Conservation (phyloP, 2,329 filamentous ascomycete species). For the Colletotrichum destructivum region DNA sequence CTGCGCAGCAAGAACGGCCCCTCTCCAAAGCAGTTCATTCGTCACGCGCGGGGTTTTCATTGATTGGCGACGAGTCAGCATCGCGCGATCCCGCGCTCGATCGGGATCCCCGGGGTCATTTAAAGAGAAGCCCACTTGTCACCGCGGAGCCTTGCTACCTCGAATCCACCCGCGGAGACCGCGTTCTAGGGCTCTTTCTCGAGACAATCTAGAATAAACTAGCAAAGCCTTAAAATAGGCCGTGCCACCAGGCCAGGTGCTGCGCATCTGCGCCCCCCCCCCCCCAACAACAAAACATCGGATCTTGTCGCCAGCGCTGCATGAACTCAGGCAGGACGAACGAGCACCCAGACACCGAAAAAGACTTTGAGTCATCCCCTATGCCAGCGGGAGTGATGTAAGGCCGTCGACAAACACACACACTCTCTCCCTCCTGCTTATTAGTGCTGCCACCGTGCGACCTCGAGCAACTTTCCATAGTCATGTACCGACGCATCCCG, state of each 20-base stretch:
- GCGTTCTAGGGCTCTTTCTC: not conserved
- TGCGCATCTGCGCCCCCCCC: not conserved
- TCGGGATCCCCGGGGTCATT: not conserved
- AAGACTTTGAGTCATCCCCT: not conserved
- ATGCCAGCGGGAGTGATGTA: conserved; percentile 14
- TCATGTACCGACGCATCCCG: conserved; percentile 11
- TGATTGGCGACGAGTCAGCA: conserved; percentile 4
- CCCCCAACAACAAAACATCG: not conserved
- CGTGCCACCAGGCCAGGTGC: not conserved
- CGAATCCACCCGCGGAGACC: too few species aligned
- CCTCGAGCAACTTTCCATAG: not conserved
- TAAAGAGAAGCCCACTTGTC: not conserved
- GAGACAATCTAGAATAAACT: conserved; percentile 7
- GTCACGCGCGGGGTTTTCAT: not conserved
- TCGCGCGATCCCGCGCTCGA: conserved; percentile 1
- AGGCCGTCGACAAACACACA: conserved; percentile 17
- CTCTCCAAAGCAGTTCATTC: not conserved
- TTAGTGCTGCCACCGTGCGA: conserved; percentile 11
- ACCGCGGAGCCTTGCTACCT: too few species aligned
- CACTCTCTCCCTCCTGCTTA: too few species aligned
- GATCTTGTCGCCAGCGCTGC: not conserved
- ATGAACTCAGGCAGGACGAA: not conserved
- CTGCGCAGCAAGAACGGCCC: conserved; percentile 8
- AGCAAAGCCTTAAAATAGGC: not conserved
- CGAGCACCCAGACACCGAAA: not conserved